Conservation (phyloP, 2,329 filamentous ascomycete species). For the Zasmidium cellare region DNA sequence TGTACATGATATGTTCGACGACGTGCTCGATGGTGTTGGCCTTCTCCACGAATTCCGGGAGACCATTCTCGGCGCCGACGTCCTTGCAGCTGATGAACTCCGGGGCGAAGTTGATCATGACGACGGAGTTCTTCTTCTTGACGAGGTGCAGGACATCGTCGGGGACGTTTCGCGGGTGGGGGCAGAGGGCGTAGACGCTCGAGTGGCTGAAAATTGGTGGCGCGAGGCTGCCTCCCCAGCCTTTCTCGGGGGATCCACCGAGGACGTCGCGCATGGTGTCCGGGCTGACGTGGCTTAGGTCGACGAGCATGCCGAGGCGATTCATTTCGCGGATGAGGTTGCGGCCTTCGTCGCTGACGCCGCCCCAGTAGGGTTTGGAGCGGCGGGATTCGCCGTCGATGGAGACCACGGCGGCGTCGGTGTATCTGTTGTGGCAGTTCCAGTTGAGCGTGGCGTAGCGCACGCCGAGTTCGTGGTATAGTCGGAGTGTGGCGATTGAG, state of each 20-base stretch:
- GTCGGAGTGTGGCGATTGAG: conserved; percentile 70
- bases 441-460: conserved; percentile 88
- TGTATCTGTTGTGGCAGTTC: conserved; percentile 89
- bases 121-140: conserved; percentile 69
- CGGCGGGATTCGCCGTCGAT: conserved; percentile 44
- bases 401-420: conserved; percentile 73
- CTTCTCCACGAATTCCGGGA: conserved; percentile 66
- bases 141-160: conserved; percentile 79
- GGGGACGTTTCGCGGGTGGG: conserved; percentile 86
- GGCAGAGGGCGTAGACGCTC: conserved; percentile 76
- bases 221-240: conserved; percentile 71
- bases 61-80: conserved; percentile 55
- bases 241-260: conserved; percentile 48
- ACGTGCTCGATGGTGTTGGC: conserved; percentile 77
- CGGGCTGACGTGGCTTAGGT: conserved; percentile 74
- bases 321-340: conserved; percentile 85
- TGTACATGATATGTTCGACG: conserved; percentile 76
- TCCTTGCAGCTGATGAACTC: conserved; percentile 75
- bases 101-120: conserved; percentile 89
- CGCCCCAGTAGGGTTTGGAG: conserved; percentile 63
- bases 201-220: conserved; percentile 90
- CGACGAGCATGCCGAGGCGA: conserved; percentile 89
- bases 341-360: conserved; percentile 70
- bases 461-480: conserved; percentile 75
- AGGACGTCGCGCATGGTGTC: conserved; percentile 87